These are phyloP conservation scores for Osmanthus fragrans DNA, from an alignment of 257 asterid genomes.

Conservation along the genomic window DNA sequence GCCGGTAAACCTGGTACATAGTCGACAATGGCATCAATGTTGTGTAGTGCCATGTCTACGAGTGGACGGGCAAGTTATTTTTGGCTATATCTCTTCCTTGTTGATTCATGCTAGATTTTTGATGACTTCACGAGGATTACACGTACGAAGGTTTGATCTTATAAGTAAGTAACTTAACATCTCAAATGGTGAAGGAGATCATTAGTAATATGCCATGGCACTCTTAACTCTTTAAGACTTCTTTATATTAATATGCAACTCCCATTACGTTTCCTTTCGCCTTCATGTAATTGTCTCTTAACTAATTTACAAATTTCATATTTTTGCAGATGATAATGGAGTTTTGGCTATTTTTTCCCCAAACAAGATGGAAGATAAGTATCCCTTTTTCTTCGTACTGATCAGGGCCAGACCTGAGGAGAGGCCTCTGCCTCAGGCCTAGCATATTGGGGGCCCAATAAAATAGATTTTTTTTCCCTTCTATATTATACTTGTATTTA, in stretches of 20 bases:
- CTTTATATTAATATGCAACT: neutral
- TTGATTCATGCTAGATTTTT: constrained; percentile 64
- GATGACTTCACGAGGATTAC: constrained; percentile 25
- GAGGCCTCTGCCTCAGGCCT: too few species aligned
- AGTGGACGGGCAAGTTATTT: constrained; percentile 52
- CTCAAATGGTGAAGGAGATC: neutral
- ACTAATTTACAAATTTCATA: neutral
- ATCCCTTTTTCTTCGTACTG: too few species aligned
- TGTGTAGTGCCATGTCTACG: neutral
- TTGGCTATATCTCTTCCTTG: constrained; percentile 62
- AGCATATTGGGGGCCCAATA: too few species aligned
- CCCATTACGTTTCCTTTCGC: neutral
- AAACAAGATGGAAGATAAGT: too few species aligned
- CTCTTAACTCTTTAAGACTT: neutral
- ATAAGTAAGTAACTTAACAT: neutral
- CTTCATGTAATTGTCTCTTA: neutral
- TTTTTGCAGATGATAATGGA: neutral
- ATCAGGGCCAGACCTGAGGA: too few species aligned
- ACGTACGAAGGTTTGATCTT: too few species aligned
- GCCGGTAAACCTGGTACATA: constrained; percentile 47
- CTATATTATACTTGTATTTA: too few species aligned
- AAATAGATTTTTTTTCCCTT: too few species aligned
- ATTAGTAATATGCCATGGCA: neutral
- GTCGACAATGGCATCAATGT: neutral
- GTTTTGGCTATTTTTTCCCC: too few species aligned